These are phyloP conservation scores for Cladophialophora exuberans DNA, from an alignment of 2,329 filamentous ascomycete species.

Conservation along the genomic window DNA sequence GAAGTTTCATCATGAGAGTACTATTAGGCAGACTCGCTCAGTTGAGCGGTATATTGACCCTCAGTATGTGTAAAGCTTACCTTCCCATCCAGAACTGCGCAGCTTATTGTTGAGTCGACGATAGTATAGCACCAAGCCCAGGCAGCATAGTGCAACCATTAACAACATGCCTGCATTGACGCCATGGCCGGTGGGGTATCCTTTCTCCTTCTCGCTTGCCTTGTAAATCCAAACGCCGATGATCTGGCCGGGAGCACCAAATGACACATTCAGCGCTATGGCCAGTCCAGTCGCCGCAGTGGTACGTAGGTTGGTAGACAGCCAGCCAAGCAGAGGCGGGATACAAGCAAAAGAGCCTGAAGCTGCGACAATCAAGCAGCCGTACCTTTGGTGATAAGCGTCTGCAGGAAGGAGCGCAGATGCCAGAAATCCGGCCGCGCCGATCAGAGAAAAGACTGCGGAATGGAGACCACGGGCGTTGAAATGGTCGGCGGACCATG, in stretches of 20 bases:
- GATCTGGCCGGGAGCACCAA: not conserved
- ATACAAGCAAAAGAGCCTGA: slow-evolving; percentile 70
- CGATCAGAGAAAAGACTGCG: slow-evolving; percentile 52
- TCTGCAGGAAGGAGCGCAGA: slow-evolving; percentile 65
- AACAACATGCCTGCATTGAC: too few species aligned
- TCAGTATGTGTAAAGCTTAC: too few species aligned
- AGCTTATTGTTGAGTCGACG: too few species aligned
- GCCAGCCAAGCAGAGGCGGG: slow-evolving; percentile 69
- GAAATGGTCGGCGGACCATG: slow-evolving; percentile 63
- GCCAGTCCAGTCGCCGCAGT: not conserved
- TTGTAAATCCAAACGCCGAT: not conserved
- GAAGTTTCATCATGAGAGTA: too few species aligned
- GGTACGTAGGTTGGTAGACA: slow-evolving; percentile 63
- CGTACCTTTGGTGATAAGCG: slow-evolving; percentile 64
- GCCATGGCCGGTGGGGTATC: not conserved
- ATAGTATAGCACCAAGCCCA: too few species aligned
- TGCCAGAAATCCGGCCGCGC: slow-evolving; percentile 61
- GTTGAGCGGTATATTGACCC: too few species aligned
- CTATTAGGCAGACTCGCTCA: too few species aligned
- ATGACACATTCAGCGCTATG: not conserved
- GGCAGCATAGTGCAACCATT: too few species aligned
- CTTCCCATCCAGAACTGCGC: too few species aligned
- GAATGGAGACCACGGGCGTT: slow-evolving; percentile 53
- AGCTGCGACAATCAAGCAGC: slow-evolving; percentile 68
- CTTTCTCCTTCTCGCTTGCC: not conserved